These are phyloP conservation scores for Dactylellina drechsleri DNA, from an alignment of 2,329 filamentous ascomycete species.

Conservation along the genomic window DNA sequence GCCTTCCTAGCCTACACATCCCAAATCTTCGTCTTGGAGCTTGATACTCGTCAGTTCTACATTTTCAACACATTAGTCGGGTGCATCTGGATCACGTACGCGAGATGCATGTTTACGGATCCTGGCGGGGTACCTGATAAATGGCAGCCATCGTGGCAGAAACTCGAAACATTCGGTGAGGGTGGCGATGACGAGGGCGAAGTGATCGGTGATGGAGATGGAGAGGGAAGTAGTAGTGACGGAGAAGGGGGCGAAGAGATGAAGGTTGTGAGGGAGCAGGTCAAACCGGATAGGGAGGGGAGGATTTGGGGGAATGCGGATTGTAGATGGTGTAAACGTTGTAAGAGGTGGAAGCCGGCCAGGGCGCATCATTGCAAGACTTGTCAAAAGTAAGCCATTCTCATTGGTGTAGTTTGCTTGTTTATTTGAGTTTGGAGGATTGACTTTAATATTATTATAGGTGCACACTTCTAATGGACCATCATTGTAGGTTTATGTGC, in stretches of 20 bases:
- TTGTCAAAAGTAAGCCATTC: conserved; percentile 69
- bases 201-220: conserved; percentile 26
- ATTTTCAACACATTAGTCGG: conserved; percentile 74
- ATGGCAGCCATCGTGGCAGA: conserved; percentile 60
- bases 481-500: conserved; percentile 70
- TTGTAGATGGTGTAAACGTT: conserved; percentile 78
- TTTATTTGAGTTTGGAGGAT: conserved; percentile 15
- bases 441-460: conserved; percentile 34
- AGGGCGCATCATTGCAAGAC: conserved; percentile 83
- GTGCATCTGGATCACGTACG: conserved; percentile 76
- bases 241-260: conserved; percentile 52
- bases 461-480: conserved; percentile 71
- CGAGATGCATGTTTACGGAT: conserved; percentile 66
- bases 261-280: conserved; percentile 53
- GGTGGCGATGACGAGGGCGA: conserved; percentile 44
- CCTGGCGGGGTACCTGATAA: conserved; percentile 64
- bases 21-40: conserved; percentile 74
- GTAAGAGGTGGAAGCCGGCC: conserved; percentile 76
- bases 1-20: conserved; percentile 76
- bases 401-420: neutral
- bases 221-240: conserved; percentile 15
- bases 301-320: conserved; percentile 55
- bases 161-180: conserved; percentile 53
- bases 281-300: conserved; percentile 31
- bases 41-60: conserved; percentile 69